Conservation (phyloP, 768 basidiomycete genomes). For the Lepiota venenata region DNA sequence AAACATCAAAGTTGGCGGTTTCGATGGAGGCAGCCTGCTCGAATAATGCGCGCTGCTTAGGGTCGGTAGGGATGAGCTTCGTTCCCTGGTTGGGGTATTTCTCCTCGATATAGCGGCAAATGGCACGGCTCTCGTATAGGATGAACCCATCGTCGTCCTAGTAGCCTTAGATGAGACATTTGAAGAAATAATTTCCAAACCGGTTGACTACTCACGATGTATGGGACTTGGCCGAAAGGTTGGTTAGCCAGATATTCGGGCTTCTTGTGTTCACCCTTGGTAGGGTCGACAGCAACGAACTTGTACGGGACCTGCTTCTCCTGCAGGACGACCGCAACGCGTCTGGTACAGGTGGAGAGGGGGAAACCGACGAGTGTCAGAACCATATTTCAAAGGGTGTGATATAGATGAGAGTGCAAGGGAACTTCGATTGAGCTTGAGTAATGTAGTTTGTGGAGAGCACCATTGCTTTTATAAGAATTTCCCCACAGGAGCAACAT, state of each 20-base stretch:
- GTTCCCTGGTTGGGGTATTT: slow-evolving; percentile 54
- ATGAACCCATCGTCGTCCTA: slow-evolving; percentile 62
- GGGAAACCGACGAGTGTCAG: slow-evolving; percentile 30
- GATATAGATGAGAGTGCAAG: slow-evolving; percentile 17
- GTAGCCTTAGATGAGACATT: background rate
- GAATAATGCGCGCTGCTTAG: slow-evolving; percentile 38
- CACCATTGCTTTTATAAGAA: no score
- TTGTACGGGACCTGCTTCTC: slow-evolving; percentile 48
- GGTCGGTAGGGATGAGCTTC: slow-evolving; percentile 42
- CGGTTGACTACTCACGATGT: slow-evolving; percentile 25
- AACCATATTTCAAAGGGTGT: slow-evolving; percentile 24
- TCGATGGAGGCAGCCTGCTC: slow-evolving; percentile 56
- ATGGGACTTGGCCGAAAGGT: slow-evolving; percentile 51
- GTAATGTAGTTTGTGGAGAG: background rate
- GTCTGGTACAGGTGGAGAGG: slow-evolving; percentile 39
- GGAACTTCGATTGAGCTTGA: slow-evolving; percentile 32
- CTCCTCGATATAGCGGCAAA: slow-evolving; percentile 52
- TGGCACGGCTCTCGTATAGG: slow-evolving; percentile 64
- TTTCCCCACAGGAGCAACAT: no score
- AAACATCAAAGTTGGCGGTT: slow-evolving; percentile 47
- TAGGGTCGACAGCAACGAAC: slow-evolving; percentile 32
- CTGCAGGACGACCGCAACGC: slow-evolving; percentile 38
- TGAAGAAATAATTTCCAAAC: no score
- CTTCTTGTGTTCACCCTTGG: slow-evolving; percentile 33
- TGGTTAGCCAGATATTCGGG: slow-evolving; percentile 35